Conservation (phyloP, 2,329 filamentous ascomycete genomes). For the Westerdykella sp. region DNA sequence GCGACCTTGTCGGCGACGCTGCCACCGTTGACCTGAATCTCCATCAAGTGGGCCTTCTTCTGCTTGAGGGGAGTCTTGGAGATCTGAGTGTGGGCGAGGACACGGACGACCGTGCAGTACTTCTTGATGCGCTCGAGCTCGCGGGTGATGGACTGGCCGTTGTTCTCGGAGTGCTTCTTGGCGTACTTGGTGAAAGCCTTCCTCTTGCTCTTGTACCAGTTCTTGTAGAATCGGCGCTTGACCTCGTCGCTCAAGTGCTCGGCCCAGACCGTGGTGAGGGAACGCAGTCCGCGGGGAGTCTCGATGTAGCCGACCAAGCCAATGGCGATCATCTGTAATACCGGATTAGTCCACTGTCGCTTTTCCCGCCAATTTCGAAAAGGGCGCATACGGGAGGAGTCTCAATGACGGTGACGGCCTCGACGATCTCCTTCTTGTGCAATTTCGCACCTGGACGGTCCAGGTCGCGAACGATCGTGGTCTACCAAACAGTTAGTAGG, state of each 20-base stretch:
- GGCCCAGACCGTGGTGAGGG: constrained; percentile 98
- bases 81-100: constrained; percentile 99
- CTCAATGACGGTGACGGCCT: constrained; percentile 40
- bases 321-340: constrained; percentile 90
- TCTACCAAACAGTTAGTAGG: constrained; percentile 32
- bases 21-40: constrained; percentile 99
- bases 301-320: constrained; percentile 99
- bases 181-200: constrained; percentile 99
- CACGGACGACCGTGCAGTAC: constrained; percentile 99
- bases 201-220: constrained; percentile 99
- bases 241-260: constrained; percentile 98
- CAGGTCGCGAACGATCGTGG: constrained; percentile 97
- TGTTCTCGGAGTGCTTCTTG: constrained; percentile 98
- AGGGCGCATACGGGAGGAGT: constrained; percentile 62
- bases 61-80: constrained; percentile 99
- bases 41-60: constrained; percentile 99
- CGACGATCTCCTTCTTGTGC: constrained; percentile 67
- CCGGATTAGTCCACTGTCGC: constrained; percentile 6
- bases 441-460: constrained; percentile 98
- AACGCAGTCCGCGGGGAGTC: constrained; percentile 98
- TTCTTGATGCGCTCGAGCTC: constrained; percentile 99
- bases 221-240: constrained; percentile 99
- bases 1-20: constrained; percentile 94
- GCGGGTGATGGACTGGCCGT: constrained; percentile 82
- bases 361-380: constrained; percentile 52